Percentiles rank a stretch among this genome's conserved stretches.
phyloP scores from a whole-genome alignment of 139 green algal species.

The Auxenochlorella protothecoides region DNA sequence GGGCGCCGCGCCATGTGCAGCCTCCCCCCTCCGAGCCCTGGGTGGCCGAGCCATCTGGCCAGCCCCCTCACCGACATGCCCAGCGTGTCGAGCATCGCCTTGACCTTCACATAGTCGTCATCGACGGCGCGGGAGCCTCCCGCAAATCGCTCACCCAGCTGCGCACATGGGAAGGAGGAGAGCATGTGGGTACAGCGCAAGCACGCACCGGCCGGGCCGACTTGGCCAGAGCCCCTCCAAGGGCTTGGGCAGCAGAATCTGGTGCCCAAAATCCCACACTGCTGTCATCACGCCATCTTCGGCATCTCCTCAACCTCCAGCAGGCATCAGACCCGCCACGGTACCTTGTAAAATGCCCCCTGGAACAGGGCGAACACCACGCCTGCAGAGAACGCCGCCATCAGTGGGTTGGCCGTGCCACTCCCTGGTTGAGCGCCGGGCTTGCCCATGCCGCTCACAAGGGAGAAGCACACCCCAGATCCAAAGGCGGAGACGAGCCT shows the following conservation, averaged over 20 bases:
- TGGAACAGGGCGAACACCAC: conserved; percentile 77
- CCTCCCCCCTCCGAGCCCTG: neutral
- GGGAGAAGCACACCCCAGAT: conserved; percentile 61
- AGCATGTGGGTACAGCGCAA: too few species aligned
- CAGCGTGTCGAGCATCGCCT: conserved; percentile 72
- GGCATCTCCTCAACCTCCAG: neutral
- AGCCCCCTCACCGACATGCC: conserved; percentile 32
- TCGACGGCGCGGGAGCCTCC: conserved; percentile 4
- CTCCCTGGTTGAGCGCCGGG: neutral
- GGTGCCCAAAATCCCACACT: neutral
- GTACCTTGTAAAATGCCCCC: conserved; percentile 70
- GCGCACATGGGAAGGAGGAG: neutral
- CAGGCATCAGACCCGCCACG: too few species aligned
- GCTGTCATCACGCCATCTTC: neutral
- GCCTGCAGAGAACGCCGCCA: conserved; percentile 40
- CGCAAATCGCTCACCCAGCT: conserved; percentile 21
- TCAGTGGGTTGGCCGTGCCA: conserved; percentile 22
- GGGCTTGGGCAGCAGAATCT: too few species aligned
- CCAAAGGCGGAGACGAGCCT: conserved; percentile 72
- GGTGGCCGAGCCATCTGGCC: neutral
- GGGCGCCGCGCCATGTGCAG: neutral
- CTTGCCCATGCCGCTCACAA: conserved; percentile 50
- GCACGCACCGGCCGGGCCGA: too few species aligned
- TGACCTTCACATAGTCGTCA: conserved; percentile 54
- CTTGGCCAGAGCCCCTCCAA: neutral